Evolutionary conservation across 495 filamentous ascomycete genomes (phyloP).

Genomic region (Penicillium mononematosum): DNA sequence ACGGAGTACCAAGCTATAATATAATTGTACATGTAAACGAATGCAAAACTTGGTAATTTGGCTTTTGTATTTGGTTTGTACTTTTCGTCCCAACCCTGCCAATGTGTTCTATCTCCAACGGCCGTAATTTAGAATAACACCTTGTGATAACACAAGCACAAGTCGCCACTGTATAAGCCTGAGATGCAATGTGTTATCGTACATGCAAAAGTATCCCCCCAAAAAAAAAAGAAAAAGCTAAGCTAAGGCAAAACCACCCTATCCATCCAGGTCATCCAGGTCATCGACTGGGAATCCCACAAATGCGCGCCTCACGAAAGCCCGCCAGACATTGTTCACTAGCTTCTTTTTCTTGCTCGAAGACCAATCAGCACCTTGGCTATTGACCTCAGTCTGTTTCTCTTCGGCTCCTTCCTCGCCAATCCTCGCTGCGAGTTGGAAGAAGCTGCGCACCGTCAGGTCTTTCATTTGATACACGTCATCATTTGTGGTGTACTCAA

Average conservation of each 20-base stretch:
- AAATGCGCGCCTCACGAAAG: constrained; percentile 78
- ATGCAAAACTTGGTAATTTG: background rate
- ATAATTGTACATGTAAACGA: background rate
- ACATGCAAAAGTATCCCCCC: constrained; percentile 5
- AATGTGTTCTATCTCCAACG: background rate
- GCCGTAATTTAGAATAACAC: background rate
- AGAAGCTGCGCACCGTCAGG: constrained; percentile 78
- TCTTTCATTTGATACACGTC: constrained; percentile 73
- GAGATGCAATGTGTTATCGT: constrained; percentile 1
- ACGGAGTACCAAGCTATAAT: too few relatives aligned
- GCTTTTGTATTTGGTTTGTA: background rate
- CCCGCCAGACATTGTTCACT: constrained; percentile 60
- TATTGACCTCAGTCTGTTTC: constrained; percentile 10
- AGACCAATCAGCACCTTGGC: constrained; percentile 18
- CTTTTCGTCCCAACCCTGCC: background rate
- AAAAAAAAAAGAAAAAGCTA: constrained; percentile 11
- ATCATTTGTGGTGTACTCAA: constrained; percentile 86
- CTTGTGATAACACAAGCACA: background rate
- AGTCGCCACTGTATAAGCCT: background rate
- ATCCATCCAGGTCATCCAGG: constrained; percentile 53
- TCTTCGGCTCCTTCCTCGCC: constrained; percentile 49
- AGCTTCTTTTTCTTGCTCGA: constrained; percentile 47
- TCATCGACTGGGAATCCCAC: constrained; percentile 68
- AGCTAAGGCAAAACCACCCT: constrained; percentile 10
- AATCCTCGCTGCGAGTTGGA: constrained; percentile 76